A percentile compares a stretch with the other conserved stretches of the same genome.
These are phyloP conservation scores for Carex cristatella DNA, from an alignment of 176 grass and related monocot genomes.

Conservation along the genomic window DNA sequence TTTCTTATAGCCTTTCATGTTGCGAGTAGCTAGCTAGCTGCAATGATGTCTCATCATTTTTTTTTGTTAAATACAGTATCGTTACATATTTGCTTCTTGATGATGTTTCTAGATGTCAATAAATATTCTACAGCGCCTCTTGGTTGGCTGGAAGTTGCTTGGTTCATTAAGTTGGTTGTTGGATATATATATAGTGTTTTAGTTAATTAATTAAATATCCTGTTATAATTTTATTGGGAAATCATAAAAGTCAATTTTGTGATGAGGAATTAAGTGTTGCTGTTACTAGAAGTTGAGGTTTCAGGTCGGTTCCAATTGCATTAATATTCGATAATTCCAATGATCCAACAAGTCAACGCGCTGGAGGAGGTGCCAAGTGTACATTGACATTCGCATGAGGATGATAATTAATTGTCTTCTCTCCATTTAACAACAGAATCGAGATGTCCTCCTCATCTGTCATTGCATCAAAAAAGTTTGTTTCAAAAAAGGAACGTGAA, in stretches of 20 bases:
- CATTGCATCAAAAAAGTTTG: background rate
- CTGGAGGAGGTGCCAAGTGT: background rate
- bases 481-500: no score
- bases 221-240: background rate
- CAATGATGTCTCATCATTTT: background rate
- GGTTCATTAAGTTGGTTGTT: slow-evolving; percentile 6
- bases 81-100: background rate
- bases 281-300: slow-evolving; percentile 4
- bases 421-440: background rate
- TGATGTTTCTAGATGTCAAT: background rate
- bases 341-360: background rate
- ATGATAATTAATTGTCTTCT: background rate
- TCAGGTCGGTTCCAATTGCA: background rate
- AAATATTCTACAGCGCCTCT: background rate
- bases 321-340: background rate
- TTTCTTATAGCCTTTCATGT: background rate
- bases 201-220: background rate
- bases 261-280: background rate
- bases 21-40: background rate
- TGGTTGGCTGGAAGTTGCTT: slow-evolving; percentile 8
- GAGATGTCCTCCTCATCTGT: background rate
- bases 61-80: background rate
- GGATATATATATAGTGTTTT: background rate
- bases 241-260: background rate
- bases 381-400: background rate